Conservation (phyloP, 768 basidiomycete genomes). For the Hydnum rufescens region DNA sequence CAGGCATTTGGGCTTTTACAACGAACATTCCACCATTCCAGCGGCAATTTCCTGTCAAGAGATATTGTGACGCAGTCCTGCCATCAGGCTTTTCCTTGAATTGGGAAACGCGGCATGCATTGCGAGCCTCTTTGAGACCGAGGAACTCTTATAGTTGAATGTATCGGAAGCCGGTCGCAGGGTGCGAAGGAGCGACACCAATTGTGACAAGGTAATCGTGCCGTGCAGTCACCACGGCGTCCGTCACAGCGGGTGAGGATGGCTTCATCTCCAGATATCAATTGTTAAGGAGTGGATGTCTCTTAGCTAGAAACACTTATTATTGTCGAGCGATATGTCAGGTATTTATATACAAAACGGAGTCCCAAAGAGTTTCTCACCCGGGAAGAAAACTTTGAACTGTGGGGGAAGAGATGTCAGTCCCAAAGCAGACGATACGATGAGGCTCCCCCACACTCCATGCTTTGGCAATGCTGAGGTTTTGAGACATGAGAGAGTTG, state of each 20-base stretch:
- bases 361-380: no score
- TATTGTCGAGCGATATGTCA: no score
- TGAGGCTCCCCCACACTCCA: no score
- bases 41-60: slow-evolving; percentile 69
- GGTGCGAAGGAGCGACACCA: slow-evolving; percentile 79
- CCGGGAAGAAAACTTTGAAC: no score
- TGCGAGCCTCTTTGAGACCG: slow-evolving; percentile 46
- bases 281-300: slow-evolving; percentile 82
- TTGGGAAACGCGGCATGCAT: slow-evolving; percentile 61
- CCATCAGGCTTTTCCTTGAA: slow-evolving; percentile 89
- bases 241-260: slow-evolving; percentile 67
- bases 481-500: no score
- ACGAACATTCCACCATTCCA: slow-evolving; percentile 94
- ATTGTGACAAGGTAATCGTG: slow-evolving; percentile 72
- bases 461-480: no score
- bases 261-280: slow-evolving; percentile 80
- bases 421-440: no score
- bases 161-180: slow-evolving; percentile 77
- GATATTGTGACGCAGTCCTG: slow-evolving; percentile 67
- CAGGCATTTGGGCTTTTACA: slow-evolving; percentile 53
- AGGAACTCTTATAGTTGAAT: slow-evolving; percentile 65
- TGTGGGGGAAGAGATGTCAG: no score
- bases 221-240: slow-evolving; percentile 67
- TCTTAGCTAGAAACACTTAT: no score
- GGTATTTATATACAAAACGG: no score